Evolutionary conservation across 306 rosid species (phyloP).

Genomic region (Glycine soja): DNA sequence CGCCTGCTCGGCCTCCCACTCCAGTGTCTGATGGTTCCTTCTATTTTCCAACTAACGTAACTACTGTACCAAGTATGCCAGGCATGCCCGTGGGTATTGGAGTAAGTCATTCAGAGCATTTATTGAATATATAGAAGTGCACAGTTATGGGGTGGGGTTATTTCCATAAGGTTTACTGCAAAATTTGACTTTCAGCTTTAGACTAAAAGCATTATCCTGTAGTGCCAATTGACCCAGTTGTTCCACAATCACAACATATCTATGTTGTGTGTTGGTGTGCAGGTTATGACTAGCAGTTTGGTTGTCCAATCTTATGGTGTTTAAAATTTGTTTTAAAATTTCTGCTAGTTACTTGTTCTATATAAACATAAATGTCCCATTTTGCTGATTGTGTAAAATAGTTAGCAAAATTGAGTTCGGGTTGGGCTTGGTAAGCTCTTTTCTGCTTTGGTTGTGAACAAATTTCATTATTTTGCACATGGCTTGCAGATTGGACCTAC

Average conservation of each 20-base stretch:
- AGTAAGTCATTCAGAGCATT: conserved; percentile 59
- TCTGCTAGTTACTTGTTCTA: conserved; percentile 6
- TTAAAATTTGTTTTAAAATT: conserved; percentile 18
- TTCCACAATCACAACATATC: conserved; percentile 13
- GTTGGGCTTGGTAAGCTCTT: conserved; percentile 21
- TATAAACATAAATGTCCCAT: not conserved
- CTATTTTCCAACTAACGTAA: conserved; percentile 67
- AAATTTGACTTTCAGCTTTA: conserved; percentile 22
- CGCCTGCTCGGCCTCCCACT: conserved; percentile 74
- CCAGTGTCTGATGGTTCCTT: conserved; percentile 84
- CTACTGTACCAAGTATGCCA: conserved; percentile 72
- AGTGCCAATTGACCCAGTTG: not conserved
- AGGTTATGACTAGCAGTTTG: conserved; percentile 10
- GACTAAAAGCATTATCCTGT: conserved; percentile 6
- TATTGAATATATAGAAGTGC: conserved; percentile 24
- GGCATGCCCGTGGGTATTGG: conserved; percentile 86
- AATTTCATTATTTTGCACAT: conserved; percentile 34
- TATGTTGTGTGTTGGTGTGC: not conserved
- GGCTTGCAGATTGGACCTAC: conserved; percentile 75
- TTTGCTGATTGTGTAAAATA: conserved; percentile 20
- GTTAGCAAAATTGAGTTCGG: conserved; percentile 28
- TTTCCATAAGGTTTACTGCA: not conserved
- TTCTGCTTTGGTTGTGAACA: conserved; percentile 17
- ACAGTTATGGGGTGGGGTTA: conserved; percentile 31
- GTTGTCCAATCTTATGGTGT: conserved; percentile 20